Evolutionary conservation across 805 yeast genomes (phyloP).

Genomic region (Saturnispora mendoncae): DNA sequence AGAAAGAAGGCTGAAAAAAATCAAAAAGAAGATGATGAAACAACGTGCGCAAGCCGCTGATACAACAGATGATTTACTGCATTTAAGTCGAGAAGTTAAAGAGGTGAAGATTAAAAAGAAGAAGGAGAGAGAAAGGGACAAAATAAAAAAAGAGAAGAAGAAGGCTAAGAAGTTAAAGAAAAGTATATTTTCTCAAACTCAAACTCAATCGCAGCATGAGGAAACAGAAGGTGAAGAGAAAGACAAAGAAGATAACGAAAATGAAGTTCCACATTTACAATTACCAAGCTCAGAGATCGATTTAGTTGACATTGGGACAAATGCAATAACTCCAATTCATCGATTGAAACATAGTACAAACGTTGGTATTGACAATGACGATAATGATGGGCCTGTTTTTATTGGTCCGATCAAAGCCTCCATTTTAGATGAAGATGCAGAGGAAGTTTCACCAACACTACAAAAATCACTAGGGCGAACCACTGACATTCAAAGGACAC

Average conservation of each 20-base stretch:
- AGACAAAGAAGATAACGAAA: background rate
- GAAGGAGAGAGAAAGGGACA: slow-evolving; percentile 5
- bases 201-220: slow-evolving; percentile 2
- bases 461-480: slow-evolving; percentile 8
- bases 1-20: slow-evolving; percentile 1
- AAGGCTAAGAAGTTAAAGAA: slow-evolving; percentile 15
- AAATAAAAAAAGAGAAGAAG: slow-evolving; percentile 15
- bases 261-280: background rate
- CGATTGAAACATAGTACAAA: background rate
- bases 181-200: slow-evolving; percentile 7
- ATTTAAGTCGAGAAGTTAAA: slow-evolving; percentile 17
- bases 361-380: background rate
- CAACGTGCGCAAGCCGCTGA: background rate
- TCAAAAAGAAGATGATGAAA: slow-evolving; percentile 5
- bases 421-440: slow-evolving; percentile 4
- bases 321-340: background rate
- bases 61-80: slow-evolving; percentile 8
- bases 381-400: background rate
- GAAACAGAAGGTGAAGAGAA: background rate
- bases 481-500: background rate
- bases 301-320: background rate
- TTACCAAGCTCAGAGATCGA: slow-evolving; percentile 6
- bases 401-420: too few species aligned
- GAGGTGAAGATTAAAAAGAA: slow-evolving; percentile 19
- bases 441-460: slow-evolving; percentile 9